Evolutionary conservation across 176 grass and related monocot genomes (phyloP), one percentile per base, ranked within the genome.

Genomic region (Juncus effusus): DNA sequence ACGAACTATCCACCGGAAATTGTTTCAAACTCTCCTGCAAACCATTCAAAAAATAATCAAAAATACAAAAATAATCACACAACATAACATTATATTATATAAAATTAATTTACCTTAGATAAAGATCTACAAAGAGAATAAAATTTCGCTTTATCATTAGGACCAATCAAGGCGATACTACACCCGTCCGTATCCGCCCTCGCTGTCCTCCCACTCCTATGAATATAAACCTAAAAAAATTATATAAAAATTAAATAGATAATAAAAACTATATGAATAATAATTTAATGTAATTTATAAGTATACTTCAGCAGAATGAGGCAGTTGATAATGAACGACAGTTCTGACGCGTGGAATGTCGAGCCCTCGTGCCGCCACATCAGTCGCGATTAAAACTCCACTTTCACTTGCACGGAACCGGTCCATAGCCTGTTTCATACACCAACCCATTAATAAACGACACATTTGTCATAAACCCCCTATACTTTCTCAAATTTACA

Each of bases 161-260:
- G 56, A 77, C 86, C 84, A 45, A 96, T 87, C 51, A 96, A 70
- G 40, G 87, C 83, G 61, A 96, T 96, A 58, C 86, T 90, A 77
- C 87, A 96, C 28, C 91, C 91, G 80, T 83, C 76, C 77, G 85
- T 69, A 66, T 75, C 87, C 40, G 85, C 89, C 7, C 87, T 83
- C 12, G 87, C 91, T 73, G 91, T 90, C 56, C 87, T 96, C 76
- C 91, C 91, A 90, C 91, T 96, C 80, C 91, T 87, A 54, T 96
- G 91, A 59, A 96, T 87, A 81, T 96, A 96, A 77, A 96, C 91
- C 91, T 96, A 72, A 57, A 52, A 50, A n/a, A 49, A 15, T 41
- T 61, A 61, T 62, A 54, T 71, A 38, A 72, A 54, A 10, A 62
- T 47, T 38, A 60, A 42, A 67, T 16, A 0, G 37, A 54, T 64